A percentile compares a stretch with the other conserved stretches of the same genome.
Conservation (phyloP, 768 basidiomycete genomes). For the Calocybe gangraenosa region DNA sequence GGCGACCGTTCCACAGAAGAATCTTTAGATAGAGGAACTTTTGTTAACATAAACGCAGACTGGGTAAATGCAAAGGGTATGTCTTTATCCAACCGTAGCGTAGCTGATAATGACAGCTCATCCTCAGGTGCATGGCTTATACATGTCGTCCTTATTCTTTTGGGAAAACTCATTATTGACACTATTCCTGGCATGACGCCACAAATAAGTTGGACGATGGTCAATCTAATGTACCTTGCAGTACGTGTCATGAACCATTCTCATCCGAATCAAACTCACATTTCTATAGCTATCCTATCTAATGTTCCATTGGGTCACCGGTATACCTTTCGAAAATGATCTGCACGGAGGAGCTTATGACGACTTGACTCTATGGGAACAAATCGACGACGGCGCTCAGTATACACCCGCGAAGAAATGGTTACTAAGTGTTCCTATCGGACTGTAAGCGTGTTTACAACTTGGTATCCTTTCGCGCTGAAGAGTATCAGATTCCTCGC, state of each 20-base stretch:
- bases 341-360: conserved; percentile 93
- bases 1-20: conserved; percentile 71
- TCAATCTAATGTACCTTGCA: conserved; percentile 85
- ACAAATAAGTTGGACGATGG: conserved; percentile 92
- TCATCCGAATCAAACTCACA: conserved; percentile 2
- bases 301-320: conserved; percentile 98
- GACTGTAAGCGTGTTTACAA: conserved; percentile 57
- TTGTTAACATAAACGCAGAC: conserved; percentile 82
- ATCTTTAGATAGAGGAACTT: conserved; percentile 72
- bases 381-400: conserved; percentile 97
- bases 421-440: conserved; percentile 86
- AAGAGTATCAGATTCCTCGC: conserved; percentile 73
- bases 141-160: conserved; percentile 87
- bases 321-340: conserved; percentile 90
- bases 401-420: conserved; percentile 99
- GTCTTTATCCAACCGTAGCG: conserved; percentile 11
- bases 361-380: conserved; percentile 97
- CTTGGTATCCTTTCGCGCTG: conserved; percentile 9
- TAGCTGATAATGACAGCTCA: conserved; percentile 1
- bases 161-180: conserved; percentile 91
- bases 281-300: conserved; percentile 79
- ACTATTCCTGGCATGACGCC: conserved; percentile 92
- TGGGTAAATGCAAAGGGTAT: conserved; percentile 94
- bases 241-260: conserved; percentile 43
- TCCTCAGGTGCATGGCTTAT: conserved; percentile 94